Evolutionary conservation across 805 yeast genomes (phyloP).

Genomic region (Wilhelminamyces savonicus): DNA sequence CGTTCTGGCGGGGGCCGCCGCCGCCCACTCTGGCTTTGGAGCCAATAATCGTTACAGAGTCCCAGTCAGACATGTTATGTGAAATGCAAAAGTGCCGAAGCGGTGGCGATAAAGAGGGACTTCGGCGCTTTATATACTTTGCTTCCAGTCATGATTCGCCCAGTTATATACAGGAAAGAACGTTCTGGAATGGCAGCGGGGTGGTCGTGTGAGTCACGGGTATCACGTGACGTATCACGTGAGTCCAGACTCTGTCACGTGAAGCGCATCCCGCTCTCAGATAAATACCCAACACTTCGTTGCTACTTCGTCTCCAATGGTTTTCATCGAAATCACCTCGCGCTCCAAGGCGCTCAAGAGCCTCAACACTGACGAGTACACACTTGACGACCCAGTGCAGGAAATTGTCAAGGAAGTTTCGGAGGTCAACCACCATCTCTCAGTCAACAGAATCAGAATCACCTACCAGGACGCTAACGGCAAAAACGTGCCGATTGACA

Average conservation of each 20-base stretch:
- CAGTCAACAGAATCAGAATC: conserved; percentile 32
- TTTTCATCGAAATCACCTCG: conserved; percentile 45
- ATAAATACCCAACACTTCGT: too few species aligned
- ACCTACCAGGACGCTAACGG: conserved; percentile 27
- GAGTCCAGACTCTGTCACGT: too few species aligned
- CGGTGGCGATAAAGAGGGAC: background rate
- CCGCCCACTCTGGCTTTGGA: conserved; percentile 83
- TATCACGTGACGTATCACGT: too few species aligned
- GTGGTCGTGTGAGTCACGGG: too few species aligned
- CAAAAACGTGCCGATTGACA: conserved; percentile 35
- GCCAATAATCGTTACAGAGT: conserved; percentile 82
- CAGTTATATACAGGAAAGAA: too few species aligned
- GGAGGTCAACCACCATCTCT: conserved; percentile 33
- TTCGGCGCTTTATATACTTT: too few species aligned
- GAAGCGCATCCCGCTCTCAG: too few species aligned
- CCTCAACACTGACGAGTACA: conserved; percentile 35
- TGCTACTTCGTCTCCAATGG: conserved; percentile 23
- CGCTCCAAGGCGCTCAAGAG: conserved; percentile 55
- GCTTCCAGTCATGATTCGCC: too few species aligned
- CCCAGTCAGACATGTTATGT: conserved; percentile 73
- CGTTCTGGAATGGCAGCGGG: too few species aligned
- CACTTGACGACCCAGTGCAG: conserved; percentile 27
- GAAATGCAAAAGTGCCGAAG: background rate
- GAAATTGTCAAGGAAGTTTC: conserved; percentile 41
- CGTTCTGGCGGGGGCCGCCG: conserved; percentile 79